Conservation (phyloP, 2,329 filamentous ascomycete genomes). For the Hirsutella rhossiliensis region DNA sequence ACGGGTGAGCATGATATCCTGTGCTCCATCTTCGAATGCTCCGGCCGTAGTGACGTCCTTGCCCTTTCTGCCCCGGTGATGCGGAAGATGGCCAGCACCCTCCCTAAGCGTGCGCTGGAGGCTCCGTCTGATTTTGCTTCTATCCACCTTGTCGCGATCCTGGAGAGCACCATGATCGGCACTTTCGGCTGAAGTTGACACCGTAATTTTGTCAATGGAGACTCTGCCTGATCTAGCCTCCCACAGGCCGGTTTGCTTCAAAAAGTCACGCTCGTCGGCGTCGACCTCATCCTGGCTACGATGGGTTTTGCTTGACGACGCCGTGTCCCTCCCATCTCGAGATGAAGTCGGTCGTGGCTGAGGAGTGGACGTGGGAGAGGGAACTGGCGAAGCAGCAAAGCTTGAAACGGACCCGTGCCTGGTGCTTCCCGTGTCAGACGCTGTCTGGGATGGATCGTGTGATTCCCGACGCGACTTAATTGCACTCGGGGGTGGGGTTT, state of each 20-base stretch:
- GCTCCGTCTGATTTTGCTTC: conserved; percentile 67
- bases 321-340: conserved; percentile 9
- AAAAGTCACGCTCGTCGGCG: conserved; percentile 53
- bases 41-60: conserved; percentile 38
- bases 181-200: conserved; percentile 19
- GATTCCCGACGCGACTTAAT: conserved; percentile 7
- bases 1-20: conserved; percentile 61
- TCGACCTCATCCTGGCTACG: conserved; percentile 37
- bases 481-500: conserved; percentile 19
- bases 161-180: conserved; percentile 9
- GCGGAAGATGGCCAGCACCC: conserved; percentile 51
- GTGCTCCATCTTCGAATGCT: conserved; percentile 23
- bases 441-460: conserved; percentile 2
- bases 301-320: conserved; percentile 7
- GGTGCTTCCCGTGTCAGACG: conserved; percentile 10
- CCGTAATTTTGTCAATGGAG: conserved; percentile 21
- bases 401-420: conserved; percentile 21
- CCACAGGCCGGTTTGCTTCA: conserved; percentile 56
- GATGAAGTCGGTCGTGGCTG: conserved; percentile 7
- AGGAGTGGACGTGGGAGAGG: conserved; percentile 11
- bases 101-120: conserved; percentile 84
- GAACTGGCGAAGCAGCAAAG: conserved; percentile 14
- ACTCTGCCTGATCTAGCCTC: conserved; percentile 23
- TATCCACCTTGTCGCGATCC: conserved; percentile 36
- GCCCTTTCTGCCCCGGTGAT: conserved; percentile 63